Percentiles rank a stretch among this genome's conserved stretches.
Evolutionary conservation across 2,329 filamentous ascomycete species (phyloP).

Genomic region (Thielaviopsis musarum): DNA sequence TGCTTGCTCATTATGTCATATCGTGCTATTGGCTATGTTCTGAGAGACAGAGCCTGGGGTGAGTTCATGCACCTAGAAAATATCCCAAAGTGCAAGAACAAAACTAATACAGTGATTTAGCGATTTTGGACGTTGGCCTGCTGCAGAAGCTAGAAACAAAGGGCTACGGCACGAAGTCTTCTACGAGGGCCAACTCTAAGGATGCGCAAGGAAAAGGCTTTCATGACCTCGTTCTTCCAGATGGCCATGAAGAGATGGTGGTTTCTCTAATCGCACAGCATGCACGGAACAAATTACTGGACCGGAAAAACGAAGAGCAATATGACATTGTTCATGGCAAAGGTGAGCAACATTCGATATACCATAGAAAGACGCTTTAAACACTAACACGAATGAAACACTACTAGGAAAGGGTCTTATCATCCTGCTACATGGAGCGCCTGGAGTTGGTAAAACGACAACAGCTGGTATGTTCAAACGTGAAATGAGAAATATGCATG

Average conservation of each 20-base stretch:
- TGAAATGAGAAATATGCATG: neutral
- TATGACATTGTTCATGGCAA: conserved; percentile 20
- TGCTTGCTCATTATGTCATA: conserved; percentile 19
- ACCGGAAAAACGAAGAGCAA: conserved; percentile 11
- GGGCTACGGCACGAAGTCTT: conserved; percentile 4
- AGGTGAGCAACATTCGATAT: conserved; percentile 14
- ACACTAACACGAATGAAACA: too few species aligned
- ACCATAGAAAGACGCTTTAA: neutral
- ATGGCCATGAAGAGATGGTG: conserved; percentile 17
- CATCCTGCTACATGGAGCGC: conserved; percentile 19
- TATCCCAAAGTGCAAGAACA: neutral
- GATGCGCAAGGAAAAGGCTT: conserved; percentile 14
- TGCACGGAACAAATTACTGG: conserved; percentile 16
- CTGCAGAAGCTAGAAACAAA: neutral
- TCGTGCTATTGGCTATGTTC: conserved; percentile 20
- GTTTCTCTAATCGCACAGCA: conserved; percentile 19
- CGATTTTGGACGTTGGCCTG: neutral
- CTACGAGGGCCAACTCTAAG: neutral
- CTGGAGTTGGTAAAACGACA: conserved; percentile 20
- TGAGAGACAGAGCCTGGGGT: conserved; percentile 21
- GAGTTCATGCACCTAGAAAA: conserved; percentile 4
- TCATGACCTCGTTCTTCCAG: conserved; percentile 16
- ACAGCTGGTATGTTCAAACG: conserved; percentile 16
- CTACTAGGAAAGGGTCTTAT: conserved; percentile 18
- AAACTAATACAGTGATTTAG: neutral